Evolutionary conservation across 805 yeast species (phyloP), one percentile per base, ranked within the genome.

Genomic region (Wickerhamiella dianesei): DNA sequence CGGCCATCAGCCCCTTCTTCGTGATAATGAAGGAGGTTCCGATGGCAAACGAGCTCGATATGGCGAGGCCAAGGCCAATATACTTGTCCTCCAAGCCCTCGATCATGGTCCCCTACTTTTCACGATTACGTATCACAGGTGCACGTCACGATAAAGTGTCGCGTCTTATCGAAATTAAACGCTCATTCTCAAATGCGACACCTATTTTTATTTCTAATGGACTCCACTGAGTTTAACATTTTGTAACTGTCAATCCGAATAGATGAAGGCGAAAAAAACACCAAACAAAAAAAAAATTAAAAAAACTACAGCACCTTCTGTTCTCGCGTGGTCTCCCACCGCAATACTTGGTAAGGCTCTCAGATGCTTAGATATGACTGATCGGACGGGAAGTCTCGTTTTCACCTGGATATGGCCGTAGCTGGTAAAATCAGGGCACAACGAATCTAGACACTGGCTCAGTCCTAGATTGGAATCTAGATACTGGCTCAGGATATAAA

Each of bases 11-110:
- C 9, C 95, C 96, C 60, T 82, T 80, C 63, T 86, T 86, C 21
- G 96, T 86, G 61, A 86, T 78, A 55, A 86, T 87, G 64, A 86
- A 87, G 1, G 92, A 83, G 8, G 88, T 78, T 19, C 96, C 96
- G 50, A 86, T 86, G 32, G 95, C 95, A 57, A 86, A 67, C 18
- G 95, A 85, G 43, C 89, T 80, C 53, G 86, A 74, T 64, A 86
- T 79, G 47, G 96, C 96, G 55, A 86, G 73, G 13, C 86, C 88
- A 50, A 86, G 74, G 18, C 96, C 96, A 50, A 86, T 82, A 61
- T 83, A 86, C 62, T 87, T 86, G 52, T 86, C 95, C 57, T 85
- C 94, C 59, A 82, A 63, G 17, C 19, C 39, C 19, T 36, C 39
- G 19, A 36, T n/a, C 39, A 36, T 36, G 12, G 32, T 25, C 32